Conservation (phyloP, 768 basidiomycete species). For the Rhodotorula taiwanensis region DNA sequence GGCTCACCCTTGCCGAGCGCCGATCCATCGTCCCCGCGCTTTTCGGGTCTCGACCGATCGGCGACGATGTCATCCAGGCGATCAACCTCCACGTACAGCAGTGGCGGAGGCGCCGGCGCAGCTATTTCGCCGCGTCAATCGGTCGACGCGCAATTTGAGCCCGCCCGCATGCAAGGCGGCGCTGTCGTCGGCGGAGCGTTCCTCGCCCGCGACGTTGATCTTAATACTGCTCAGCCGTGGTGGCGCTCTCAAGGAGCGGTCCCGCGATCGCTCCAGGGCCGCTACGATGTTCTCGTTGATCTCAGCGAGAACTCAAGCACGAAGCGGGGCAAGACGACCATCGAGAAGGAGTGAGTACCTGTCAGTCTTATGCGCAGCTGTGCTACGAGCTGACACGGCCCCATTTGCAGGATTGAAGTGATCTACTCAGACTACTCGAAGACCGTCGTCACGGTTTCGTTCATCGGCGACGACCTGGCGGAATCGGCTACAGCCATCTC, state of each 20-base stretch:
- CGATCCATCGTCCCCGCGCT: not conserved
- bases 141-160: constrained; percentile 6
- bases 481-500: constrained; percentile 19
- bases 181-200: not conserved
- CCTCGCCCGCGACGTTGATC: constrained; percentile 20
- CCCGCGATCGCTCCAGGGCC: constrained; percentile 1
- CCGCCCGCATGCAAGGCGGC: not conserved
- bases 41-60: constrained; percentile 7
- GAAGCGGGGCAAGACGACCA: constrained; percentile 1
- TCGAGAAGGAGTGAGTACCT: constrained; percentile 8
- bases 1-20: not conserved
- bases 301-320: not conserved
- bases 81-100: not conserved
- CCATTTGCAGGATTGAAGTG: constrained; percentile 11
- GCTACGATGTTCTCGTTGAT: constrained; percentile 6
- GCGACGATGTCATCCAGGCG: constrained; percentile 4
- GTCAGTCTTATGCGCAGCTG: not conserved
- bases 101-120: constrained; percentile 3
- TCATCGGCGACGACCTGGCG: constrained; percentile 12
- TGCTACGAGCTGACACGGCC: not conserved
- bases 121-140: constrained; percentile 13
- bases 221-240: constrained; percentile 15
- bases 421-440: constrained; percentile 18
- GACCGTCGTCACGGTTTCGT: constrained; percentile 19
- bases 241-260: constrained; percentile 10